phyloP scores from a whole-genome alignment of 345 rosid species.

The Hypericum androsaemum region DNA sequence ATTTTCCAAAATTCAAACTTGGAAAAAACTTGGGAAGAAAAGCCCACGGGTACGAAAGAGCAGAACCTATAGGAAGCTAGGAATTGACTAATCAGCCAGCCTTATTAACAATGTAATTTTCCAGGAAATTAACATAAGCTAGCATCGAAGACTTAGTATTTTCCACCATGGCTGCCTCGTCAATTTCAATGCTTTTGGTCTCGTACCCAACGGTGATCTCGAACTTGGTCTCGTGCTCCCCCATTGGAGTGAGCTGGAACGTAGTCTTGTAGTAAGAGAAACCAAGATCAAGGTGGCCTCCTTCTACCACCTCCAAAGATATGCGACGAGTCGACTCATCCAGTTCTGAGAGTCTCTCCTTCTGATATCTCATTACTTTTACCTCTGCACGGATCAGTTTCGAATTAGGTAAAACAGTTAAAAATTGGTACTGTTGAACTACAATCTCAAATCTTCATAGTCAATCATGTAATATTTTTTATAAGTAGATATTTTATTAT shows the following conservation, averaged over 20 bases:
- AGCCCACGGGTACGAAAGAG: no score
- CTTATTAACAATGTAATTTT: constrained; percentile 10
- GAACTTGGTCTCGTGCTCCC: constrained; percentile 16
- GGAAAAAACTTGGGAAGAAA: no score
- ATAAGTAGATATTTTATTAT: no score
- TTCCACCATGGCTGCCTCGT: constrained; percentile 8
- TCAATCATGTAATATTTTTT: no score
- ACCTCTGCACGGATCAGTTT: constrained; percentile 9
- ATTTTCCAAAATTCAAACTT: no score
- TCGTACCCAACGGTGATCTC: constrained; percentile 23
- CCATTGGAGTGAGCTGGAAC: constrained; percentile 20
- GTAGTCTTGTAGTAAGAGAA: constrained; percentile 23
- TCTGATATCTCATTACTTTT: constrained; percentile 22
- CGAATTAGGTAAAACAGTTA: no score
- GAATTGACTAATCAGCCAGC: not conserved
- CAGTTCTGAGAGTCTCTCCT: constrained; percentile 28
- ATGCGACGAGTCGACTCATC: constrained; percentile 20
- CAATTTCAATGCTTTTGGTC: constrained; percentile 6
- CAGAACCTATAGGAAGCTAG: no score
- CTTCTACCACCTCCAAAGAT: constrained; percentile 26
- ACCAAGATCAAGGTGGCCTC: constrained; percentile 27
- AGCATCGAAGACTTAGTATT: constrained; percentile 14
- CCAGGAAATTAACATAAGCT: constrained; percentile 16
- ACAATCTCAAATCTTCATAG: no score
- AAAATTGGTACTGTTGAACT: no score